Percentiles rank a stretch among this genome's conserved stretches.
Conservation (phyloP, 2,329 filamentous ascomycete genomes). For the Aspergillus versicolor region DNA sequence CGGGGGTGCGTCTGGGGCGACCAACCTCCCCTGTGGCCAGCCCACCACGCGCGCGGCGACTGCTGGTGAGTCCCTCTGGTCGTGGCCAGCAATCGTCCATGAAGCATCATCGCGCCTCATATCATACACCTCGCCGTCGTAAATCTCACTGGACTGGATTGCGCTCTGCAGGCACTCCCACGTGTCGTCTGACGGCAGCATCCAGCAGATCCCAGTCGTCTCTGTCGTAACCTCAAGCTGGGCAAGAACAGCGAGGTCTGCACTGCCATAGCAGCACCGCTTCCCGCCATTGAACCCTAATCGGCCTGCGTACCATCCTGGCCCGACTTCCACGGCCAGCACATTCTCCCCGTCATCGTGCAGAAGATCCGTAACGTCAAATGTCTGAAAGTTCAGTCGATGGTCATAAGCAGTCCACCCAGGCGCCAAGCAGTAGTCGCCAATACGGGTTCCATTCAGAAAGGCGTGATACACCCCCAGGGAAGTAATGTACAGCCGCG, state of each 20-base stretch:
- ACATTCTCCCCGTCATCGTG: neutral
- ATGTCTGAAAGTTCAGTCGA: neutral
- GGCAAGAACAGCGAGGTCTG: too few relatives aligned
- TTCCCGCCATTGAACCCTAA: neutral
- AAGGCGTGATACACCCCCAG: neutral
- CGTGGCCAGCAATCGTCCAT: too few relatives aligned
- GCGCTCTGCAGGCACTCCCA: too few relatives aligned
- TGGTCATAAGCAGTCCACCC: neutral
- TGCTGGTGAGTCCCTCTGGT: too few relatives aligned
- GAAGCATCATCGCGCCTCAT: too few relatives aligned
- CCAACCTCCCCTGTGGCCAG: neutral
- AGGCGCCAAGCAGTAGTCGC: neutral
- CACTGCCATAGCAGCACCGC: too few relatives aligned
- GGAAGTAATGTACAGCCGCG: conserved; percentile 1
- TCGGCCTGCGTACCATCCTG: conserved; percentile 1
- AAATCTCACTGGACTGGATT: too few relatives aligned
- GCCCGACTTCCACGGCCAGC: neutral
- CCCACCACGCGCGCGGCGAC: too few relatives aligned
- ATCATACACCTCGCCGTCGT: too few relatives aligned
- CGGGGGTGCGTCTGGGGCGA: neutral
- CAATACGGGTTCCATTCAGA: neutral
- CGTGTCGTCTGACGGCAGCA: too few relatives aligned
- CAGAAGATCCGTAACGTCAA: neutral
- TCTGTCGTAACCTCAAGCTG: too few relatives aligned
- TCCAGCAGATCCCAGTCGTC: too few relatives aligned